Evolutionary conservation across 345 rosid genomes (phyloP).

Genomic region (Cochlearia excelsa): DNA sequence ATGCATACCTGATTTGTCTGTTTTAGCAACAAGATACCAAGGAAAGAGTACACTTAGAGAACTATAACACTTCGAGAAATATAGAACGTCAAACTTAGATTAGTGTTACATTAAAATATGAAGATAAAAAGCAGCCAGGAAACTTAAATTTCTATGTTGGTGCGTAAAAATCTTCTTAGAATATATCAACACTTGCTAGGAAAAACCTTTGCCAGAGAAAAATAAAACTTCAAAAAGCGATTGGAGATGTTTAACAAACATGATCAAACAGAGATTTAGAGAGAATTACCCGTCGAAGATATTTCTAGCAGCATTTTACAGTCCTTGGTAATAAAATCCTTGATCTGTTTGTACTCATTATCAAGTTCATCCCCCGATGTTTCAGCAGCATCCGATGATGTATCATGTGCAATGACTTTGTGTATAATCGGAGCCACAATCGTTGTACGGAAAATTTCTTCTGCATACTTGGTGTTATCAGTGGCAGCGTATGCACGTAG

Average conservation of each 20-base stretch:
- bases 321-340: conserved; percentile 57
- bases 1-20: conserved; percentile 95
- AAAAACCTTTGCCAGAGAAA: neutral
- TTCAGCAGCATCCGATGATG: conserved; percentile 43
- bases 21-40: conserved; percentile 18
- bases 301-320: conserved; percentile 84
- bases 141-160: conserved; percentile 1
- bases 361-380: conserved; percentile 69
- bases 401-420: conserved; percentile 60
- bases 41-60: conserved; percentile 1
- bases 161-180: neutral
- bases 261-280: neutral
- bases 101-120: neutral
- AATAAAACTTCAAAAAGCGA: neutral
- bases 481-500: conserved; percentile 89
- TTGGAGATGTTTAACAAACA: neutral
- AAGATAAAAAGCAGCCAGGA: conserved; percentile 9
- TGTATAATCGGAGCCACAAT: conserved; percentile 65
- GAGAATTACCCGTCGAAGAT: conserved; percentile 65
- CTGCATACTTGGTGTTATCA: conserved; percentile 68
- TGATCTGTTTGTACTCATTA: conserved; percentile 70
- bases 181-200: neutral
- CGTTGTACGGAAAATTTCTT: conserved; percentile 72
- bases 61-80: too few relatives aligned
- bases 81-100: too few relatives aligned